Base-by-base conservation (phyloP, 192 early-diverging fungal genomes). In the Haplosporangium gracile region DNA sequence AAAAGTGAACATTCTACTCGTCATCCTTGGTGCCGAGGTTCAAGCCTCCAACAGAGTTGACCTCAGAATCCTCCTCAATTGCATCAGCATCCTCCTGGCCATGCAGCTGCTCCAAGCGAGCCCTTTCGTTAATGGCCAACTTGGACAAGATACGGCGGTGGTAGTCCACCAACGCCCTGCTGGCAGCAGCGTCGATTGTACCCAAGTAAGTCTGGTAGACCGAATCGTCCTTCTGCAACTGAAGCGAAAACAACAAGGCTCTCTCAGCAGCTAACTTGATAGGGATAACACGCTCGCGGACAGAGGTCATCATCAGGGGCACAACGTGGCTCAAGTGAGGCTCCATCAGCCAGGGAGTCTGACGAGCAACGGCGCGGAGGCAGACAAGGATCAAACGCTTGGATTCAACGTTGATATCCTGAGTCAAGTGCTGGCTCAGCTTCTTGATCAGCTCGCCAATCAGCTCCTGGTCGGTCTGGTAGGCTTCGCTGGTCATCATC, bases 251-350 rank as follows among this genome's bases (percentile, higher is more conserved):
- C 38, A 97, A 76, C 78, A 98, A 82, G 9, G 96, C 91, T 24
- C 95, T 91, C 87, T 98, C 97, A 1, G 96, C 94, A 8, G 96
- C 95, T 65, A 97, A 81, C 84, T 98, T 98, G 72, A 98, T 91
- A 10, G 96, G 93, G 53, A 96, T 92, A 26, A 92, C 94, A 63
- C 97, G 93, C 76, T 97, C 95, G 18, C 96, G 93, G 20, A 96
- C 96, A 82, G 89, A 92, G 5, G 81, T 75, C 92, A 98, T 95
- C 8, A 94, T 90, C 0, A 92, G 90, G 1, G 94, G 89, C 15
- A 98, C 92, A 13, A 97, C 69, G 2, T 82, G 57, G 8, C 72
- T 72, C 65, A 96, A 86, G 49, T 91, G 75, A 2, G 94, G 91
- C 72, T 90, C 74, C 42, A 95, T 49, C 60, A 88, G 49, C 89